Evolutionary conservation across 768 basidiomycete species (phyloP), one percentile per base, ranked within the genome.

Genomic region (Lentinus tigrinus): DNA sequence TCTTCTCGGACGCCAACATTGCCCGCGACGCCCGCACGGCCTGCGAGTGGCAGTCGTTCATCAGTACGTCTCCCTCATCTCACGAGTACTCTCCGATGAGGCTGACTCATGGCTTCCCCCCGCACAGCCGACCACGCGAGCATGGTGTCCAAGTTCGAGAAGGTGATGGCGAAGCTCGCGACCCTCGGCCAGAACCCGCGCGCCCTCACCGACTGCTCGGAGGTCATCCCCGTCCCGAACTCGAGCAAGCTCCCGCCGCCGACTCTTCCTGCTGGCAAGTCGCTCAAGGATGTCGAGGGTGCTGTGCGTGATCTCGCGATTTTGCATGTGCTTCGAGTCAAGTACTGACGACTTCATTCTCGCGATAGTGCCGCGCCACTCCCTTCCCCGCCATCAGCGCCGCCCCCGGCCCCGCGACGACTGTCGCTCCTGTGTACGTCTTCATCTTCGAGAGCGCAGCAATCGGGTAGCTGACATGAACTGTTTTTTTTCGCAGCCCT

Each of bases 41-140:
- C 7, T 74, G 72, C 67, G 54, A 64, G 40, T 74, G 72, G 71
- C 72, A 73, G 60, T 63, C 55, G 19, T 66, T 70, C 57, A 54
- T 62, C 39, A 46, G 61, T 62, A 19, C 47, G 51, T 52, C 19
- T 26, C 17, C 24, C 9, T 14, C n/a, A n/a, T 34, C 48, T 40
- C 39, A 16, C 24, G 43, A 3, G n/a, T 19, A n/a, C 19, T n/a
- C 2, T 19, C 43, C 19, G 17, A 13, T n/a, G n/a, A 23, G 7
- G 9, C 21, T 23, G 43, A 24, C 5, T 31, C 31, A 21, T 3
- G 43, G 21, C 40, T 42, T 8, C 16, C n/a, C 4, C 53, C 31
- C n/a, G 38, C 39, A 21, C 31, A 62, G 61, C 27, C 54, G 47
- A 62, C 54, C 57, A 54, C 44, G 50, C 53, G 31, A 52, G 46